Evolutionary conservation across 495 filamentous ascomycete genomes (phyloP).

Genomic region (Aspergillus ostianus): DNA sequence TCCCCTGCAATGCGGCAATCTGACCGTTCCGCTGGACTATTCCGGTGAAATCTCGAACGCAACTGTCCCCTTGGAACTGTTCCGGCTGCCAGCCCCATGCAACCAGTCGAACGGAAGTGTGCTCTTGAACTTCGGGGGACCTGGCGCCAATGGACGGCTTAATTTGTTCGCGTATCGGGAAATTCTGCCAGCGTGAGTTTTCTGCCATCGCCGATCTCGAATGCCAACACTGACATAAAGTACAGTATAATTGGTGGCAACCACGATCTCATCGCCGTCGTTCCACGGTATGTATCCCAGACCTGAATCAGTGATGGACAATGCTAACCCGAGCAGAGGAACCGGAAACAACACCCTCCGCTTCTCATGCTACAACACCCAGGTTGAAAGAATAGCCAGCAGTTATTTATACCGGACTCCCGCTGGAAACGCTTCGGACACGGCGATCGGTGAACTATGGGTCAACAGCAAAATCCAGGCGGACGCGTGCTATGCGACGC

Average conservation of each 20-base stretch:
- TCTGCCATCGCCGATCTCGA: background rate
- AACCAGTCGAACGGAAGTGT: slow-evolving; percentile 39
- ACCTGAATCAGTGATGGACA: background rate
- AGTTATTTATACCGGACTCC: slow-evolving; percentile 6
- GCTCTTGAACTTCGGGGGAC: slow-evolving; percentile 47
- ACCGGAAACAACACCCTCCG: slow-evolving; percentile 36
- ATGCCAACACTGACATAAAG: background rate
- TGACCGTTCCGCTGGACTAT: slow-evolving; percentile 45
- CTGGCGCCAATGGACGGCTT: slow-evolving; percentile 27
- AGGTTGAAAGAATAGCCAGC: background rate
- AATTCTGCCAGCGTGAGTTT: slow-evolving; percentile 19
- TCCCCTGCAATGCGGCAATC: slow-evolving; percentile 28
- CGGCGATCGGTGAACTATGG: slow-evolving; percentile 23
- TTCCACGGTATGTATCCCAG: slow-evolving; percentile 30
- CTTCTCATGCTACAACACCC: slow-evolving; percentile 33
- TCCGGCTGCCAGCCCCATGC: slow-evolving; percentile 28
- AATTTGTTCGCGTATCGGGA: slow-evolving; percentile 17
- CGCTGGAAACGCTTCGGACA: slow-evolving; percentile 10
- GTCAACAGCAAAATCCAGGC: background rate
- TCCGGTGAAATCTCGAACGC: slow-evolving; percentile 25
- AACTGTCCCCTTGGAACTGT: slow-evolving; percentile 34
- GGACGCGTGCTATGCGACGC: slow-evolving; percentile 9
- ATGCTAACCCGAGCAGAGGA: slow-evolving; percentile 22
- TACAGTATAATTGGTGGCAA: slow-evolving; percentile 25
- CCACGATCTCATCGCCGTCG: slow-evolving; percentile 41